Base-by-base conservation (phyloP, 108 stramenopile genomes). In the Nitzschia putrida region DNA sequence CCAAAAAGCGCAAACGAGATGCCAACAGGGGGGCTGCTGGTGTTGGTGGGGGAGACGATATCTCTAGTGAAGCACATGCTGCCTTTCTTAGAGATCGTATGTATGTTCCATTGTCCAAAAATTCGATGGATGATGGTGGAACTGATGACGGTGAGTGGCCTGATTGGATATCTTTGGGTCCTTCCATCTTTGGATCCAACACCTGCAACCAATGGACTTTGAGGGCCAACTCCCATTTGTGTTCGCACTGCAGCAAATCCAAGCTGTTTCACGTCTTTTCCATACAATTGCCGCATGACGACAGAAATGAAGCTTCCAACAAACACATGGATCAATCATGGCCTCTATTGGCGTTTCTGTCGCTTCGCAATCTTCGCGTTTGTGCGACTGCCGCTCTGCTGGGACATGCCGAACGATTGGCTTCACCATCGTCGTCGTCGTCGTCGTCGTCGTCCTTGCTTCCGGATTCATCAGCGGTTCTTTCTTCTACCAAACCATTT, bases 341-440 rank as follows among this genome's bases (percentile, higher is more conserved):
- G 67, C 67, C 53, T 12, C 29, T 68, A 7, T 7, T 18, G 13
- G 18, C 37, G 14, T 56, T 68, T 68, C 11, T 13, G 12, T 12
- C 45, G 11, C 20, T 43, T 54, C 53, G 67, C 8, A 68, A 68
- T 24, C 1, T 68, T 4, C 37, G 67, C n/a, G 55, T 53, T 56
- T 60, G 58, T 60, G 58, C 58, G 1, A 43, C 44, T 16, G 45
- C 51, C n/a, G n/a, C 29, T 53, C 8, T 21, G 25, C 7, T 34
- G 29, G 29, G 29, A 3, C 29, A 34, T 34, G 29, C 54, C 13
- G 24, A 22, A 8, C 13, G 54, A 55, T 55, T 13, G 49, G 20
- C 47, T 1, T 49, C 47, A 18, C 47, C 47, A 65, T 29, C 16
- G 8, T 34, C 49, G 25, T 23, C 14, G 49, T 22, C 26, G 26